Base-by-base conservation (phyloP, 768 basidiomycete genomes). In the Porpolomopsis calyptriformis region DNA sequence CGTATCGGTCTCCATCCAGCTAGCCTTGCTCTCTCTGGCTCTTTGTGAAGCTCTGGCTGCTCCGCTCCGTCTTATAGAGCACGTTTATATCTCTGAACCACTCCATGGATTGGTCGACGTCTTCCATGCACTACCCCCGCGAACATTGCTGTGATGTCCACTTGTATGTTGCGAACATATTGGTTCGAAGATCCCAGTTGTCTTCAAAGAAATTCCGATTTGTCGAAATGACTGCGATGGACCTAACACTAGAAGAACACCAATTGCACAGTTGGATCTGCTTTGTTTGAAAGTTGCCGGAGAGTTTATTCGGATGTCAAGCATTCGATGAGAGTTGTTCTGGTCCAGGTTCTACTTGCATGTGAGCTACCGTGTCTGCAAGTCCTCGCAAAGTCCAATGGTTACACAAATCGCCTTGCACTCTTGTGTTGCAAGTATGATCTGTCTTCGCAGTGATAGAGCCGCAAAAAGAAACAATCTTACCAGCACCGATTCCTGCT, bases 31-130 rank as follows among this genome's bases (percentile, higher is more conserved):
- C n/a, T n/a, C n/a, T n/a, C n/a, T n/a, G n/a, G 63, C 74, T 47
- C 66, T 98, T 8, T 60, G 61, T 18, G 53, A 67, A 3, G 77
- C 84, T 3, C 66, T 98, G 26, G 63, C 61, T 1, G 53, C 69
- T 0, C 70, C 78, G 0, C 66, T 76, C 16, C 63, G 65, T 2
- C 63, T 76, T 8, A 69, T 92, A 2, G 53, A 56, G 2, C 66
- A 65, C 39, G 88, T 82, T 0, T 63, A 73, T 24, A 48, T 90
- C 24, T 59, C 62, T 2, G 53, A 59, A 3, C 46, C 40, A 4
- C 11, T 11, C 1, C 39, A 52, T 0, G 48, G 49, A 0, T 57
- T 68, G 24, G 5, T 18, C 16, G 26, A n/a, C 0, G 38, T 68
- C 14, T 48, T 56, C 14, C 43, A 64, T 5, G 61, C 64, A 4